Evolutionary conservation across 2,329 filamentous ascomycete genomes (phyloP).

Genomic region (Exophiala sideris): DNA sequence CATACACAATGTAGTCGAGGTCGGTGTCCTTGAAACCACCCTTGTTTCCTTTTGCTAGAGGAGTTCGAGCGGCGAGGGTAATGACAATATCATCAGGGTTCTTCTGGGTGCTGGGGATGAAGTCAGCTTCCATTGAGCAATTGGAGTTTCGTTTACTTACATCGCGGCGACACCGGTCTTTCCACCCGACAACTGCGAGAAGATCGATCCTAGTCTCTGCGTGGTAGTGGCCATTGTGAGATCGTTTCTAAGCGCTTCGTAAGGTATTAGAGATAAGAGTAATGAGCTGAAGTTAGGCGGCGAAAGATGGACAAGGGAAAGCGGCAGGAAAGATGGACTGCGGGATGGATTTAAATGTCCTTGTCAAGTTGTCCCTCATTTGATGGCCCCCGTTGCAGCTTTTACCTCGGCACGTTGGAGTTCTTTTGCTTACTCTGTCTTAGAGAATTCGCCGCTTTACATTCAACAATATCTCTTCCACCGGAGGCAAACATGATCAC

Average conservation of each 20-base stretch:
- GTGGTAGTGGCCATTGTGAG: constrained; percentile 68
- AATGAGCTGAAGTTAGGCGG: not conserved
- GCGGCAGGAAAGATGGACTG: not conserved
- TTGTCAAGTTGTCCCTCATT: no score
- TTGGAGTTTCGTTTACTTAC: constrained; percentile 53
- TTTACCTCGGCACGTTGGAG: not conserved
- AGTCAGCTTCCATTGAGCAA: not conserved
- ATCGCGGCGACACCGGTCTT: constrained; percentile 70
- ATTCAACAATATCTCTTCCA: no score
- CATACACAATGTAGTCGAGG: constrained; percentile 81
- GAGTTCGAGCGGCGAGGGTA: constrained; percentile 84
- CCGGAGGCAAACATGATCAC: no score
- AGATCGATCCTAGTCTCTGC: constrained; percentile 81
- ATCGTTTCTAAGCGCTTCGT: not conserved
- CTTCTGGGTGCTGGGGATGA: constrained; percentile 68
- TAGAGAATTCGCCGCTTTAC: no score
- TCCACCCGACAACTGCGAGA: constrained; percentile 77
- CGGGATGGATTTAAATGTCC: not conserved
- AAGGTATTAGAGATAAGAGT: no score
- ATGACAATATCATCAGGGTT: constrained; percentile 97
- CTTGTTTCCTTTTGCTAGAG: constrained; percentile 82
- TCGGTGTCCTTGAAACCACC: constrained; percentile 93
- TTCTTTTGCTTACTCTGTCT: no score
- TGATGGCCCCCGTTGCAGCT: not conserved
- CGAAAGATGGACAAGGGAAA: not conserved